Evolutionary conservation across 1,284 basidiomycete species (phyloP), one percentile per base, ranked within the genome.

Genomic region (Rhodotorula sp.): DNA sequence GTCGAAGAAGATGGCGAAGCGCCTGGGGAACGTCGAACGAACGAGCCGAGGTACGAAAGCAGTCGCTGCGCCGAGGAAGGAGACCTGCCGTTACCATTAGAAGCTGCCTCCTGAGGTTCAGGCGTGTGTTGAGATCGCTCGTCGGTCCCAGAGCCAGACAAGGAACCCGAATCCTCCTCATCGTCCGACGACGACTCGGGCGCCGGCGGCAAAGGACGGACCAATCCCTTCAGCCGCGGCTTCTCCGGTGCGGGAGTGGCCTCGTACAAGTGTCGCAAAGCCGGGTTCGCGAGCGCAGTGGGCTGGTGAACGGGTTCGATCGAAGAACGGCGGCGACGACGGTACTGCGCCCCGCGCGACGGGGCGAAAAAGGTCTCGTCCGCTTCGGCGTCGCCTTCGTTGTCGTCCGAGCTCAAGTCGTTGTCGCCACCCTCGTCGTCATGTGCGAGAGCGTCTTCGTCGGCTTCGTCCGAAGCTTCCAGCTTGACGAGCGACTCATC

Each of bases 361-460:
- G 61, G 12, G 5, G 50, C 49, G 56, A 73, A 76, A 61, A 76
- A 76, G 18, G 71, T 76, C 47, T 76, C 74, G 64, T 75, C 71
- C 3, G 43, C 61, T 0, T 38, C n/a, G 6, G 66, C 45, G 49
- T 58, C 61, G 21, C 34, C 49, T 31, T 55, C 58, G 19, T 54
- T 56, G 8, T 61, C 52, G 31, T 58, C 50, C 21, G 65, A 66
- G 4, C 34, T 23, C 28, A 45, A 23, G 23, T 47, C 43, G 43
- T 15, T n/a, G 15, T 48, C 2, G 49, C 21, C n/a, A 21, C 50
- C 23, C n/a, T 55, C 54, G 2, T 26, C 54, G 18, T 14, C 15
- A 5, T n/a, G 54, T 16, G 26, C 28, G 26, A 55, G 28, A 26
- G 54, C 54, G 16, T 60, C 58, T 12, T 45, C 58, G 58, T 60